Evolutionary conservation across 2,329 filamentous ascomycete genomes (phyloP).

Genomic region (Colletotrichum sp.): DNA sequence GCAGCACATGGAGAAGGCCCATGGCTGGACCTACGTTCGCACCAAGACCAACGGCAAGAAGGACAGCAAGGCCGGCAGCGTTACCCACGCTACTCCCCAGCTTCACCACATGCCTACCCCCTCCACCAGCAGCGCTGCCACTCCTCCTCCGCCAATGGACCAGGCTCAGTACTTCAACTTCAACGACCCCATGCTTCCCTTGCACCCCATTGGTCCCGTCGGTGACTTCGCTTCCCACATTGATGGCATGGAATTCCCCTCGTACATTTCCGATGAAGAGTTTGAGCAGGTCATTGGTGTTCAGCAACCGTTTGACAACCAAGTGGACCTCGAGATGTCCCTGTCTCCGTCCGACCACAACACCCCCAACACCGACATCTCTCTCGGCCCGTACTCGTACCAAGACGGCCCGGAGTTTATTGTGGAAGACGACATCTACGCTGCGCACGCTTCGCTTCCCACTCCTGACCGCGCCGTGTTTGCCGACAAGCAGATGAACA

Average conservation of each 20-base stretch:
- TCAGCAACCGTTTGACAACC: slow-evolving; percentile 27
- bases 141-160: slow-evolving; percentile 56
- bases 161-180: slow-evolving; percentile 32
- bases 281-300: slow-evolving; percentile 40
- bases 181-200: slow-evolving; percentile 11
- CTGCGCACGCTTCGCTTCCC: slow-evolving; percentile 60
- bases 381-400: slow-evolving; percentile 54
- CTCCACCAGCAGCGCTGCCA: slow-evolving; percentile 60
- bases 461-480: slow-evolving; percentile 41
- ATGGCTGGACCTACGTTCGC: slow-evolving; percentile 87
- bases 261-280: slow-evolving; percentile 51
- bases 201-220: slow-evolving; percentile 21
- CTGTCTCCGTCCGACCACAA: slow-evolving; percentile 55
- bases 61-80: slow-evolving; percentile 48
- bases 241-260: slow-evolving; percentile 49
- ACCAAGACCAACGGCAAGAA: slow-evolving; percentile 90
- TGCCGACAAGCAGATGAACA: slow-evolving; percentile 17
- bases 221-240: slow-evolving; percentile 26
- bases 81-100: slow-evolving; percentile 59
- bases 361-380: slow-evolving; percentile 47
- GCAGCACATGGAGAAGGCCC: slow-evolving; percentile 98
- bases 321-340: slow-evolving; percentile 46
- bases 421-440: slow-evolving; percentile 67
- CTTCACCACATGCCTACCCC: slow-evolving; percentile 68
- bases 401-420: slow-evolving; percentile 66